phyloP scores from a whole-genome alignment of 345 rosid genomes.

The Bretschneidera sinensis region DNA sequence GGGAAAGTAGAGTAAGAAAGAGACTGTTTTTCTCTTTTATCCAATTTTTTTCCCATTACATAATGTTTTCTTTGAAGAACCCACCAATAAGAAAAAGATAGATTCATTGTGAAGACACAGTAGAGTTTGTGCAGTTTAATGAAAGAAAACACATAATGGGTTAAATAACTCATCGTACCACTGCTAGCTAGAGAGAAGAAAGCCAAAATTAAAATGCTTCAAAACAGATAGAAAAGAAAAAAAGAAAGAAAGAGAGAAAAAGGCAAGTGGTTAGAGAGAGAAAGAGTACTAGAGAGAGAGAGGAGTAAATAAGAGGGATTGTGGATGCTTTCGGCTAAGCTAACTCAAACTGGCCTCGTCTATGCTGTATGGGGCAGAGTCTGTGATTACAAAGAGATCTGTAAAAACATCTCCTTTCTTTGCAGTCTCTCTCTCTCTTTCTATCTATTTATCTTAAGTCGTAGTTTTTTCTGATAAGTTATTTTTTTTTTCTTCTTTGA shows the following conservation, averaged over 20 bases:
- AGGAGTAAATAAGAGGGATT: constrained; percentile 24
- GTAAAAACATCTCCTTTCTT: constrained; percentile 4
- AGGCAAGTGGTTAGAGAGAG: constrained; percentile 51
- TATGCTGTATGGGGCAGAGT: constrained; percentile 39
- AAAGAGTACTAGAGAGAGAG: constrained; percentile 14
- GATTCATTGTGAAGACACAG: not conserved
- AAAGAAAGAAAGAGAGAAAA: constrained; percentile 19
- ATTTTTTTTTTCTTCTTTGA: constrained; percentile 8
- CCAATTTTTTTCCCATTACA: not conserved
- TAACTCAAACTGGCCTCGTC: constrained; percentile 43
- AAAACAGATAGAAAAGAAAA: constrained; percentile 13
- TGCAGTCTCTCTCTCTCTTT: constrained; percentile 9
- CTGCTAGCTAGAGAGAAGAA: constrained; percentile 19
- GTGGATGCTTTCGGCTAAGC: constrained; percentile 47
- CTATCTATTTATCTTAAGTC: too few relatives aligned
- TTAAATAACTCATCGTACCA: constrained; percentile 20
- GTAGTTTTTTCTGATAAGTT: constrained; percentile 16
- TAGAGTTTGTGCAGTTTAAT: too few relatives aligned
- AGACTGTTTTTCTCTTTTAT: constrained; percentile 27
- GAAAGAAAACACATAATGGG: too few relatives aligned
- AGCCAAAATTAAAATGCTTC: not conserved
- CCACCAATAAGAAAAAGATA: constrained; percentile 16
- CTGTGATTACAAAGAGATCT: constrained; percentile 4
- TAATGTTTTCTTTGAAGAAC: constrained; percentile 11
- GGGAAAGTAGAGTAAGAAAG: constrained; percentile 46